Evolutionary conservation across 2,329 filamentous ascomycete genomes (phyloP), one percentile per base, ranked within the genome.

Genomic region (Diplodia intermedia): DNA sequence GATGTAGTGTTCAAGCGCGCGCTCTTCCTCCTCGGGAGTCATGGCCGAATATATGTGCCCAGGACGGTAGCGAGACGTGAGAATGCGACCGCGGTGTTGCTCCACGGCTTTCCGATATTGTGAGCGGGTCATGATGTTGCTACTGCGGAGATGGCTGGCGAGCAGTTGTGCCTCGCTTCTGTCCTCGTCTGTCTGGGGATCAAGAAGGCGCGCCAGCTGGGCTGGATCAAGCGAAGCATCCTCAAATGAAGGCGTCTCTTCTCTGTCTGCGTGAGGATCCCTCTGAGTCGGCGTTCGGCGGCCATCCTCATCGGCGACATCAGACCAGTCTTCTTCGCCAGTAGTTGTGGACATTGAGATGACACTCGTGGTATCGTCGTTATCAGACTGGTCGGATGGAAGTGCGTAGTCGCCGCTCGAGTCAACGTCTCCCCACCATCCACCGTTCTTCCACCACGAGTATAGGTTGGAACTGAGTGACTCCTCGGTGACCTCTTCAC

Each of bases 341-440:
- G 79, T 81, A 8, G 83, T 85, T 3, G 84, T 86, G 2, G 85
- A 83, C 74, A 85, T 84, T 0, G 92, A 93, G n/a, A 95, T 81
- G 43, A 96, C 84, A 74, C 94, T 97, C 0, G 93, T 96, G 9
- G 86, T 87, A 75, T 96, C 92, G 75, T 90, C 89, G 54, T 90
- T 85, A 12, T 87, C 84, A 4, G 81, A 76, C 29, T 40, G 23
- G n/a, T 54, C 57, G 12, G 82, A 78, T 2, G 78, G 74, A 0
- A 89, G 89, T 38, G 83, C 78, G 77, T 94, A 98, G 70, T 94
- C 91, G 33, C 91, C 91, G 74, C 92, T 97, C 5, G 85, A 84
- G 76, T 98, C 94, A 38, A 89, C 84, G 18, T 90, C 89, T 1
- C 94, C 94, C 89, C 93, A 97, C 82, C 91, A 91, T 8, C 92